phyloP scores from a whole-genome alignment of 768 basidiomycete species.

The Kwoniella dendrophila region DNA sequence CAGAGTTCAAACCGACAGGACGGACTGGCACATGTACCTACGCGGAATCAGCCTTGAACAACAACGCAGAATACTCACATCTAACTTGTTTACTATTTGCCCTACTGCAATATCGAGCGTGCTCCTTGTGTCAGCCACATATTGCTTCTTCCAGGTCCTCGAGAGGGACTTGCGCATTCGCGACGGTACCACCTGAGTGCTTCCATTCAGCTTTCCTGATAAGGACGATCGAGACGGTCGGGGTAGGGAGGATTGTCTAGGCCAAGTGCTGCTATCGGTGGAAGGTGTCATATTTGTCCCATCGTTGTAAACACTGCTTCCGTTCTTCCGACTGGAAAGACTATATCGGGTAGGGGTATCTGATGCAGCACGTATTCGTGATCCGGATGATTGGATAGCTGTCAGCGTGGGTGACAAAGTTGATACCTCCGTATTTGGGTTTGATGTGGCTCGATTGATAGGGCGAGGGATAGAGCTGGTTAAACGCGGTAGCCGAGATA shows the following conservation, averaged over 20 bases:
- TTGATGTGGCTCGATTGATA: background rate
- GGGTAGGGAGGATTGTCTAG: constrained; percentile 17
- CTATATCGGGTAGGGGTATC: constrained; percentile 23
- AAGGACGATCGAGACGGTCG: constrained; percentile 13
- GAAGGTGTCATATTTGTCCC: background rate
- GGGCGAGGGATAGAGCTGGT: too few relatives aligned
- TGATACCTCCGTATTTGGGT: constrained; percentile 49
- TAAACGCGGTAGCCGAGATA: too few relatives aligned
- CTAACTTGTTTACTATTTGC: constrained; percentile 83
- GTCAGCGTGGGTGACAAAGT: background rate
- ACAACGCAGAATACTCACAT: constrained; percentile 58
- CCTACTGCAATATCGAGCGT: constrained; percentile 92
- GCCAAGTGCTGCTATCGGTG: background rate
- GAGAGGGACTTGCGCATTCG: constrained; percentile 68
- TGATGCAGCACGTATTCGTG: constrained; percentile 16
- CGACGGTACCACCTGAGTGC: too few relatives aligned
- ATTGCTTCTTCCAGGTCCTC: constrained; percentile 62
- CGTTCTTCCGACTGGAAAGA: background rate
- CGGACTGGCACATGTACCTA: constrained; percentile 51
- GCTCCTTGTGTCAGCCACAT: constrained; percentile 84
- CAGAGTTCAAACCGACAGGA: constrained; percentile 38
- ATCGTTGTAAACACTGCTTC: background rate
- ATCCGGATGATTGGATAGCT: background rate
- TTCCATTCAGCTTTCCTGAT: constrained; percentile 62
- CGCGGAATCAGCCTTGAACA: background rate